phyloP scores from a whole-genome alignment of 768 basidiomycete species.

The Mycena haematopus region DNA sequence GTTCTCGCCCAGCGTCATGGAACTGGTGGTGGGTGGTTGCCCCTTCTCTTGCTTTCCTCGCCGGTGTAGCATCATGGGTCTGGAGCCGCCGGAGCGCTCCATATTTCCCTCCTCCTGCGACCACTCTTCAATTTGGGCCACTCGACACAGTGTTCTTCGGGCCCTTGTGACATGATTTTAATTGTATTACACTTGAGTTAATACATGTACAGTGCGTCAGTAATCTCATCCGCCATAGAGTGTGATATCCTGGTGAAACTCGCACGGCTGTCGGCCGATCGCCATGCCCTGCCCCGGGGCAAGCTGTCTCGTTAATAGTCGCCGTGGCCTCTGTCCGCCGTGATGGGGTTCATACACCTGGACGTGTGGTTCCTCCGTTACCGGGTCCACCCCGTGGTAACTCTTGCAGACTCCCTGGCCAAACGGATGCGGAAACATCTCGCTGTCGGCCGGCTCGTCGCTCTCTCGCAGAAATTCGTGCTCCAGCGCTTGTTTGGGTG shows the following conservation, averaged over 20 bases:
- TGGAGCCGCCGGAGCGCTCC: constrained; percentile 24
- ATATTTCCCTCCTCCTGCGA: neutral
- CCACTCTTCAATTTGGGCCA: neutral
- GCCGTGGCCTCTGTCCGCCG: neutral
- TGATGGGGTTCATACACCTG: constrained; percentile 38
- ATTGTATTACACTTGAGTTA: constrained; percentile 9
- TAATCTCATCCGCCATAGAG: constrained; percentile 19
- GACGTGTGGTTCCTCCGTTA: constrained; percentile 62
- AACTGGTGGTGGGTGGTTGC: constrained; percentile 46
- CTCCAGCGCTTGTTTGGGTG: constrained; percentile 75
- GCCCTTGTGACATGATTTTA: neutral
- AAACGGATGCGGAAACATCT: constrained; percentile 70
- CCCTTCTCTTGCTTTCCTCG: constrained; percentile 36
- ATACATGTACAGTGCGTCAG: constrained; percentile 17
- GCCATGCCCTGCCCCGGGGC: constrained; percentile 60
- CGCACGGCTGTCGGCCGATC: constrained; percentile 66
- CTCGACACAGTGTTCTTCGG: neutral
- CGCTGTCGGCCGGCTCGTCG: constrained; percentile 61
- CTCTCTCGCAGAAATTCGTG: constrained; percentile 76
- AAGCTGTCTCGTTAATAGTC: constrained; percentile 30
- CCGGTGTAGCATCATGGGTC: constrained; percentile 35
- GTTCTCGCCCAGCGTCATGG: constrained; percentile 29
- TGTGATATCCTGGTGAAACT: constrained; percentile 54
- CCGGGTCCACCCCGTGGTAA: constrained; percentile 63
- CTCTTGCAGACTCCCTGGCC: constrained; percentile 71